Evolutionary conservation across 2,329 filamentous ascomycete species (phyloP).

Genomic region (Cytospora chrysosperma): DNA sequence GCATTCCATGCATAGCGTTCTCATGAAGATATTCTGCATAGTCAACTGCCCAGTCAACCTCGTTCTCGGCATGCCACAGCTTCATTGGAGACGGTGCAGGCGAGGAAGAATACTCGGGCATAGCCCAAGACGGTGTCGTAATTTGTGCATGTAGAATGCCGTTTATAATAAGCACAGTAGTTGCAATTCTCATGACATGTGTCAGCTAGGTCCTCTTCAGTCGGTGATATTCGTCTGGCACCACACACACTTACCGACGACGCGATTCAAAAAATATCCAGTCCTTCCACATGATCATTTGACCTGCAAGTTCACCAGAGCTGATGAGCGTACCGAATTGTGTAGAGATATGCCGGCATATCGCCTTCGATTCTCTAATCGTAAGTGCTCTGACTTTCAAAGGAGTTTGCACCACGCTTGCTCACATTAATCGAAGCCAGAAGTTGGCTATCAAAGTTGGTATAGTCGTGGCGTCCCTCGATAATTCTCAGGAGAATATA

Average conservation of each 20-base stretch:
- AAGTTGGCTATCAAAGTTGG: constrained; percentile 16
- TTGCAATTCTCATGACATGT: constrained; percentile 7
- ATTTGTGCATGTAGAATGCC: constrained; percentile 14
- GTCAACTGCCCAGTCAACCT: constrained; percentile 11
- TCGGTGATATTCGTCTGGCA: constrained; percentile 4
- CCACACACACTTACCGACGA: constrained; percentile 14
- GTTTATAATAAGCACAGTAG: constrained; percentile 12
- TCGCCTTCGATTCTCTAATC: constrained; percentile 6
- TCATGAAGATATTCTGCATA: constrained; percentile 15
- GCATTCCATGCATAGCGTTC: constrained; percentile 16
- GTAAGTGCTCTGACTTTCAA: constrained; percentile 3
- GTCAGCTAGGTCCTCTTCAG: neutral
- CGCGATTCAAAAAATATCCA: constrained; percentile 20
- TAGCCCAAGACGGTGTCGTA: neutral
- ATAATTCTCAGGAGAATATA: constrained; percentile 17
- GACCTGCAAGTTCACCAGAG: constrained; percentile 13
- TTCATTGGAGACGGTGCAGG: constrained; percentile 15
- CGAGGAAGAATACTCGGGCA: constrained; percentile 16
- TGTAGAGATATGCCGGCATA: constrained; percentile 11
- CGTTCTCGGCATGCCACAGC: constrained; percentile 18
- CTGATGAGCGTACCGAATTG: constrained; percentile 15
- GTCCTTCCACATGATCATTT: constrained; percentile 16
- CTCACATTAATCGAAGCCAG: constrained; percentile 14
- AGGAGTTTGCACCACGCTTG: neutral
- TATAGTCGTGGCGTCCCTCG: constrained; percentile 19